Evolutionary conservation across 352 stramenopile genomes (phyloP), one percentile per base, ranked within the genome.

Genomic region (Pythium brachiatum): DNA sequence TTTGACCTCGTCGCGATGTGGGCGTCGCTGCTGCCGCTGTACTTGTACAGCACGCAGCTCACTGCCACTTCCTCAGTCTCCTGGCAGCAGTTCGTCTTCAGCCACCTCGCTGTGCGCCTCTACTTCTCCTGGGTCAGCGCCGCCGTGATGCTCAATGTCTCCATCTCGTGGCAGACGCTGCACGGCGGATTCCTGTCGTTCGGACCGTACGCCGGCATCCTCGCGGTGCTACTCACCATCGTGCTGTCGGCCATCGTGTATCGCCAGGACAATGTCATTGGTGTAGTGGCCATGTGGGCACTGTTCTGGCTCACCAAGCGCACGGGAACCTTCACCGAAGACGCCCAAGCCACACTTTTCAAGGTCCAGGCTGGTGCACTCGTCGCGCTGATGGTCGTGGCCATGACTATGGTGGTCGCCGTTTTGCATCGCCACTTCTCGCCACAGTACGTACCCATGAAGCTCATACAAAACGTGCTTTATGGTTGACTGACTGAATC

Each of bases 111-210:
- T 41, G 61, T 89, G 20, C 76, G 78, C 1, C 50, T 91, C 6
- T 88, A 89, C 62, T 89, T 88, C 43, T 72, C 78, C 26, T 88
- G 78, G 74, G 74, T 87, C 66, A 87, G 71, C 7, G 74, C 73
- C 54, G 75, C 78, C 36, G 62, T 71, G 11, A 57, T 81, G 52
- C 48, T 89, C 48, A 87, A 73, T 64, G 83, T 80, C 67, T 74
- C 75, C 18, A 78, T 86, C 60, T 78, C 74, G 31, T 51, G 78
- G 54, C 73, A 89, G 62, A 62, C 75, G n/a, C 41, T 79, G 26
- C 44, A 62, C 5, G 72, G 66, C n/a, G 78, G 66, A 1, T 73
- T 72, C 48, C 66, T 89, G 27, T 63, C 72, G 8, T 58, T 88
- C 34, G 66, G 53, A 7, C 64, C 68, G 39, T 88, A 83, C 62